Evolutionary conservation across 2,329 filamentous ascomycete genomes (phyloP), one percentile per base, ranked within the genome.

Genomic region (Drechslerella dactyloides): DNA sequence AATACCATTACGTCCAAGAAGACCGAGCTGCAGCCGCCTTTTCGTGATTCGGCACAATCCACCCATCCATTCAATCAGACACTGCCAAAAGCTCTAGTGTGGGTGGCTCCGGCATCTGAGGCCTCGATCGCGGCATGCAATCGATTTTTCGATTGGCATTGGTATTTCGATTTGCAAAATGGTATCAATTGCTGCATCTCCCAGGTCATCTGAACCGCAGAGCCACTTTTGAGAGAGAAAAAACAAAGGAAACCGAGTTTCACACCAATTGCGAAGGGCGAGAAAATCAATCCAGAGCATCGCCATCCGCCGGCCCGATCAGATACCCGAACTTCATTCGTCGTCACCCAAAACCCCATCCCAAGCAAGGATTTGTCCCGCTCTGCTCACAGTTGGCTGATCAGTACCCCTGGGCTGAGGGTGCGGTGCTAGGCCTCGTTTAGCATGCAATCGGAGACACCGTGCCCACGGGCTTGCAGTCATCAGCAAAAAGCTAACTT

Each of bases 271-370:
- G 8, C 5, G 13, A 15, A 17, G 37, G 21, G 19, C 8, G 19
- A 21, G 19, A 48, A 48, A 48, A 48, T 10, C 4, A 21, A 48
- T 5, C 15, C 8, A 21, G 44, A 48, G 17, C 15, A 23, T 48
- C 44, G 44, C 44, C 44, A 48, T 21, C 44, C 44, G 44, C 44
- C 44, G 44, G 44, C 11, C 44, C 44, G 44, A 48, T 48, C 44
- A 48, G 44, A 48, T 48, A 48, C 44, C 44, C 44, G 44, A 48
- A 48, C 15, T 48, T 48, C 44, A 48, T 48, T 48, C 44, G 44
- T 48, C 44, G 44, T 48, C 44, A 48, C 44, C n/a, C 44, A 19
- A 5, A 44, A 48, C n/a, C 44, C 37, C 37, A 42, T 42, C 37
- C 27, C 37, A 42, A 48, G 44, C 44, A 48, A 48, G 44, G 44